phyloP scores from a whole-genome alignment of 805 yeast species.

The Yamadazyma olivae region DNA sequence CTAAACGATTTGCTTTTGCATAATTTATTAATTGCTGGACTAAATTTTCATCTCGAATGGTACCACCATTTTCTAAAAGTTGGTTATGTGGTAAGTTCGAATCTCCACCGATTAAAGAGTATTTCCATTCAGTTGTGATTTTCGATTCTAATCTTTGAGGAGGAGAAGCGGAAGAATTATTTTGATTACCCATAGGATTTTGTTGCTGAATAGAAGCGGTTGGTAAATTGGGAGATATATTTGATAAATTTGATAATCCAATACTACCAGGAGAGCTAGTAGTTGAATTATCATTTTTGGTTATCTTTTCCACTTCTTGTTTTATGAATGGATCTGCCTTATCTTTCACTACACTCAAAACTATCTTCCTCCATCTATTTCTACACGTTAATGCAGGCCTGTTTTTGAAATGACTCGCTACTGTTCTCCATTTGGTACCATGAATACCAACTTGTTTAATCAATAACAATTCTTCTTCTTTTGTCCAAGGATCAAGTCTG shows the following conservation, averaged over 20 bases:
- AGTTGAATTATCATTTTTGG: constrained; percentile 12
- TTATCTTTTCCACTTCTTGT: constrained; percentile 56
- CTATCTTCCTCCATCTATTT: constrained; percentile 87
- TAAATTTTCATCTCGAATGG: constrained; percentile 48
- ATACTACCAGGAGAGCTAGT: not conserved
- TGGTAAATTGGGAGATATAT: not conserved
- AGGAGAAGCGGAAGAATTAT: not conserved
- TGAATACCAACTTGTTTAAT: constrained; percentile 63
- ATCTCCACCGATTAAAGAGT: constrained; percentile 21
- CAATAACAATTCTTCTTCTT: constrained; percentile 69
- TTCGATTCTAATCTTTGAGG: constrained; percentile 1
- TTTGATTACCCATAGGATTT: not conserved
- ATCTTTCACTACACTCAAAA: constrained; percentile 69
- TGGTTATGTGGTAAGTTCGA: constrained; percentile 18
- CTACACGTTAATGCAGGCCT: constrained; percentile 89
- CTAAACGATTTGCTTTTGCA: constrained; percentile 55
- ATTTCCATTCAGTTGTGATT: constrained; percentile 57
- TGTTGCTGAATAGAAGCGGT: not conserved
- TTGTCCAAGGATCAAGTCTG: constrained; percentile 74
- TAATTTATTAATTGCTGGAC: constrained; percentile 58
- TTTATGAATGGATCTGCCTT: constrained; percentile 55
- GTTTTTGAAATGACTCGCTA: constrained; percentile 66
- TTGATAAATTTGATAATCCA: not conserved
- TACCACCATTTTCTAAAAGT: constrained; percentile 38
- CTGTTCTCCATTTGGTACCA: constrained; percentile 89